Evolutionary conservation across 139 green algal species (phyloP), one percentile per base, ranked within the genome.

Genomic region (Chlamydomonas sphaeroides): DNA sequence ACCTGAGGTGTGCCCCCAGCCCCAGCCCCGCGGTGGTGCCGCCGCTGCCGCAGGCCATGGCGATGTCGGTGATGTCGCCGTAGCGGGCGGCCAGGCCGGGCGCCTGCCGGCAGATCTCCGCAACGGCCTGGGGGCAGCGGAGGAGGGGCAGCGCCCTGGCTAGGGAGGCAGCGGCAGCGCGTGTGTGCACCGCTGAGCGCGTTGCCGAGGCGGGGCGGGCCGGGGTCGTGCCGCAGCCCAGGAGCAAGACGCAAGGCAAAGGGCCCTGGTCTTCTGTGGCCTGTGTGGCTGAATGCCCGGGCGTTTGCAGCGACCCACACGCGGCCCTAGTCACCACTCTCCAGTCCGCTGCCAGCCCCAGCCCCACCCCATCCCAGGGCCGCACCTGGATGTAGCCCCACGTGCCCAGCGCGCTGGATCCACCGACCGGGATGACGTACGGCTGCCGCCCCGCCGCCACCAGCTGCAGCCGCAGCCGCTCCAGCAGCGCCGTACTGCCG

Each of bases 401-500:
- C 21, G 79, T 91, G 49, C 96, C 96, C 32, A 98, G 79, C 3
- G 94, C 66, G 83, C 92, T 97, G 82, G 88, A 95, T 33, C 95
- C 96, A 0, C 96, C 96, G 3, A 99, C 96, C 2, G 96, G 95
- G 53, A 99, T 96, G 66, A 98, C 72, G 73, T 95, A 98, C 0
- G 96, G 96, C 38, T 91, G 92, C 21, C 73, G 48, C 21, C 96
- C 96, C 39, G 93, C 56, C 5, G 80, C 85, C 74, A 49, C 42
- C 81, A 99, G 90, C 88, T 95, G 39, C 10, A 78, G 38, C 8
- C 45, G 82, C 36, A 98, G 87, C 41, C 86, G 45, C 72, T 88
- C 57, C 14, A 85, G 81, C 57, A 99, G 85, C 20, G 76, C 82
- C 23, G 75, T 45, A 32, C 86, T 90, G 36, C 96, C 61, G 3